Evolutionary conservation across 2,329 filamentous ascomycete species (phyloP).

Genomic region (Phyllosticta capitalensis): DNA sequence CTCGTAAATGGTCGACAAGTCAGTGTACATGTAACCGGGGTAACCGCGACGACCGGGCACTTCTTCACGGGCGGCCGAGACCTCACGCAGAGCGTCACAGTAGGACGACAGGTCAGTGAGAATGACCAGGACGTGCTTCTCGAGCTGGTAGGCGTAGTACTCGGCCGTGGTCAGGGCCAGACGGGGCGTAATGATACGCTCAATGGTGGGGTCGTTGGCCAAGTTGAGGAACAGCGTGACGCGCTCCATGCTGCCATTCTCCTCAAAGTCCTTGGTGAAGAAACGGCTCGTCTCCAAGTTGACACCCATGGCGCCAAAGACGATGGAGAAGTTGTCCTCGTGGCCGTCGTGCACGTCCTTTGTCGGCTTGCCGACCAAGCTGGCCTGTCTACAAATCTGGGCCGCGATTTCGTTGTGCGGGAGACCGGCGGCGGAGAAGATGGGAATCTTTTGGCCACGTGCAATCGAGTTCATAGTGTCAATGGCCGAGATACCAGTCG

Average conservation of each 20-base stretch:
- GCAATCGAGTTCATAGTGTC: constrained; percentile 92
- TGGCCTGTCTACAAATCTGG: constrained; percentile 94
- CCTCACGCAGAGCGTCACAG: constrained; percentile 97
- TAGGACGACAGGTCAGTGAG: constrained; percentile 96
- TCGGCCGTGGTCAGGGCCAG: constrained; percentile 95
- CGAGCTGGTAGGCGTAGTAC: constrained; percentile 99
- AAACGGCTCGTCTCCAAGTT: constrained; percentile 98
- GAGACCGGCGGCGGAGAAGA: constrained; percentile 96
- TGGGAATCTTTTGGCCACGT: constrained; percentile 98
- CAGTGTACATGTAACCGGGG: constrained; percentile 99
- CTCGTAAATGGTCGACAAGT: constrained; percentile 99
- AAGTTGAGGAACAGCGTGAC: constrained; percentile 97
- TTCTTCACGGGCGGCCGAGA: constrained; percentile 96
- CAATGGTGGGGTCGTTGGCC: constrained; percentile 97
- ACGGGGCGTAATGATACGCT: constrained; percentile 99
- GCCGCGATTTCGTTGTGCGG: constrained; percentile 99
- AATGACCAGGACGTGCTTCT: constrained; percentile 99
- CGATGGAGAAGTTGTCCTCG: constrained; percentile 99
- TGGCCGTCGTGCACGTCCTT: constrained; percentile 95
- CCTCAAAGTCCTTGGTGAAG: constrained; percentile 97
- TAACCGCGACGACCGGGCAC: constrained; percentile 98
- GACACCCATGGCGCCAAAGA: constrained; percentile 99
- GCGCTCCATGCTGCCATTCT: constrained; percentile 98
- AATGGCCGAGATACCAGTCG: constrained; percentile 97
- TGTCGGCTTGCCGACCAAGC: constrained; percentile 74